Evolutionary conservation across 2,329 filamentous ascomycete species (phyloP).

Genomic region (Botrytis pseudocinerea): DNA sequence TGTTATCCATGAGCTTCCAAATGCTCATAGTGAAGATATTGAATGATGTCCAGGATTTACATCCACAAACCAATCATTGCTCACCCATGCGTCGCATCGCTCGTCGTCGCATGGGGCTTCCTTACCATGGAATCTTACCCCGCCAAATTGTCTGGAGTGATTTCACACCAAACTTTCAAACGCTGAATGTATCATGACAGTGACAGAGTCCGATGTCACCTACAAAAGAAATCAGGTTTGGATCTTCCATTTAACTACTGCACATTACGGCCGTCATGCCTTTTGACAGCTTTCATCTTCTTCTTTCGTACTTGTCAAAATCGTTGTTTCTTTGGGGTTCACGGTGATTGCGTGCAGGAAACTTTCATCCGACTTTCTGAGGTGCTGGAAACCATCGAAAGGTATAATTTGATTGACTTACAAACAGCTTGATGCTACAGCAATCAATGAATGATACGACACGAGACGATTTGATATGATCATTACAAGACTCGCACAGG

Average conservation of each 20-base stretch:
- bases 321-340: background rate
- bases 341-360: constrained; percentile 3
- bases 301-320: background rate
- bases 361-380: background rate
- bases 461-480: too few species aligned
- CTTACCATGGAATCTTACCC: background rate
- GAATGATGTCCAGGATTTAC: background rate
- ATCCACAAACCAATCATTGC: background rate
- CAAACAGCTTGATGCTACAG: constrained; percentile 1
- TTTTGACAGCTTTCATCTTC: background rate
- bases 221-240: background rate
- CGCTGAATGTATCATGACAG: constrained; percentile 7
- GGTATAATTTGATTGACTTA: background rate
- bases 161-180: constrained; percentile 8
- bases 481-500: background rate
- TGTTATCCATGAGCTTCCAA: background rate
- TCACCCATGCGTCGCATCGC: background rate
- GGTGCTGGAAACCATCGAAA: constrained; percentile 20
- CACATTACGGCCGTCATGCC: background rate
- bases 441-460: background rate
- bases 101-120: constrained; percentile 1
- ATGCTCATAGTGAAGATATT: background rate
- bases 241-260: background rate
- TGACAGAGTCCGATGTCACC: background rate
- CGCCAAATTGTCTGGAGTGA: background rate